Percentiles rank a stretch among this genome's conserved stretches.
These are phyloP conservation scores for Santalum album DNA, from an alignment of 164 flowering plant species.

Conservation along the genomic window DNA sequence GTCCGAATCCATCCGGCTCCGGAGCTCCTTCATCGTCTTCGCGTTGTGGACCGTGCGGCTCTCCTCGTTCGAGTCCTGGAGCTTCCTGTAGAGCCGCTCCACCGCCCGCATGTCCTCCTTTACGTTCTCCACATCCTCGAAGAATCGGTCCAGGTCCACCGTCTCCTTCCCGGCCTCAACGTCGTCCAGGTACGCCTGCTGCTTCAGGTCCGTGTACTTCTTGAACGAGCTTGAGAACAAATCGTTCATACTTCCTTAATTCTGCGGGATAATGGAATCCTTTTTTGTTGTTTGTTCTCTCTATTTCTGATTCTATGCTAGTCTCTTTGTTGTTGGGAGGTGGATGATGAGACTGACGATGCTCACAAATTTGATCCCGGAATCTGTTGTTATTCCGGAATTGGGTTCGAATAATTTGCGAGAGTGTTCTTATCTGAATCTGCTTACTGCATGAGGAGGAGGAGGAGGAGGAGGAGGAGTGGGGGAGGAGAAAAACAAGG, in stretches of 20 bases:
- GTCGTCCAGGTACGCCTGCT: conserved; percentile 11
- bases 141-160: conserved; percentile 20
- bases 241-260: background rate
- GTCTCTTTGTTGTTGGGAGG: too few species aligned
- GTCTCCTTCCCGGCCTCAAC: conserved; percentile 14
- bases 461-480: background rate
- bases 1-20: conserved; percentile 18
- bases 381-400: too few species aligned
- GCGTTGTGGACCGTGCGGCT: conserved; percentile 19
- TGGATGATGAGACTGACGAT: too few species aligned
- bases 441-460: too few species aligned
- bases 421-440: too few species aligned
- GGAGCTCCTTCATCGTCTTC: conserved; percentile 15
- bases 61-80: conserved; percentile 22
- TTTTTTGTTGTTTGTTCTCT: background rate
- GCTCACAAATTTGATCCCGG: too few species aligned
- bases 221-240: conserved; percentile 15
- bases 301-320: too few species aligned
- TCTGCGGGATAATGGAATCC: too few species aligned
- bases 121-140: conserved; percentile 22
- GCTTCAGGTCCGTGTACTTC: conserved; percentile 14
- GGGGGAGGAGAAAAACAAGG: too few species aligned
- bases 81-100: conserved; percentile 16
- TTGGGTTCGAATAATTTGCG: too few species aligned
- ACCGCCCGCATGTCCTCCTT: conserved; percentile 19